Base-by-base conservation (phyloP, 768 basidiomycete genomes). In the Fomitopsis serialis region DNA sequence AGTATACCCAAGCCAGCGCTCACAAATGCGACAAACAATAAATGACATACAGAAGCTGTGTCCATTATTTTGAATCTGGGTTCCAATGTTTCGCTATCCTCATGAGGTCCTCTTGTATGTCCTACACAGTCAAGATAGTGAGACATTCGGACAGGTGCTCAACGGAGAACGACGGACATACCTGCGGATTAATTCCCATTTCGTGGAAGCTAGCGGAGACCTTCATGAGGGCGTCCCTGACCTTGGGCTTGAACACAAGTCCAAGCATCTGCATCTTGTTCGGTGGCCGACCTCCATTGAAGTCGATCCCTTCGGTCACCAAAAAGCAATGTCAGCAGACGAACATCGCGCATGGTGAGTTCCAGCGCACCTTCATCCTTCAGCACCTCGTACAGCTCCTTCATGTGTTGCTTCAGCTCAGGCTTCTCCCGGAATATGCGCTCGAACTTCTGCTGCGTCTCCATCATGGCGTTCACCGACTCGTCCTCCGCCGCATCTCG, bases 151-250 rank as follows among this genome's bases (percentile, higher is more conserved):
- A 32, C 29, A 11, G 11, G 29, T 6, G 29, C 29, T 11, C 9
- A 32, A 35, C 12, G 3, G 46, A 34, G 46, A 48, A n/a, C 7
- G 10, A 34, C 11, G 17, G 24, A 23, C 48, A n/a, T 27, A 50
- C 48, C 37, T 37, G 9, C 19, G 48, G 36, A n/a, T 50, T 45
- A 10, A 52, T 45, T 10, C 83, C 86, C 21, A 82, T 81, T 32
- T 79, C 80, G 48, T 77, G 62, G 55, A 87, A 63, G 53, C 80
- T 81, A 13, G 72, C 72, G 48, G 72, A 68, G 6, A 84, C 69
- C 37, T 67, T 68, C 57, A 70, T 70, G 27, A 76, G 72, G 23
- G 74, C 77, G 40, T 66, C 70, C 52, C 77, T 71, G 54, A 87
- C 84, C 53, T 80, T 79, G 1, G 78, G 60, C 55, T 74, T 81